phyloP scores from a whole-genome alignment of 305 asterid species.

The Solanum hybrid region DNA sequence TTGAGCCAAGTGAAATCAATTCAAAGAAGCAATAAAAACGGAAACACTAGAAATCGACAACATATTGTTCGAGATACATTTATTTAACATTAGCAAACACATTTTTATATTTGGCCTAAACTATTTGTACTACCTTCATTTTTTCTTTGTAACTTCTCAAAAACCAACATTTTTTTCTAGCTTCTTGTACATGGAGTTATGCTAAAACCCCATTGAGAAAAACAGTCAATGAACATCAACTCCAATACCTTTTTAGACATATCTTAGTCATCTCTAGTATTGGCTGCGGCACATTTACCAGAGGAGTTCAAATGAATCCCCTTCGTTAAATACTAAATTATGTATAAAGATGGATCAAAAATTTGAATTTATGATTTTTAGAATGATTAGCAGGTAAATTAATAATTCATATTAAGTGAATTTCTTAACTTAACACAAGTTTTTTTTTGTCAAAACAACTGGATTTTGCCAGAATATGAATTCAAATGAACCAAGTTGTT shows the following conservation, averaged over 20 bases:
- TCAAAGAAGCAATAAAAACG: not conserved
- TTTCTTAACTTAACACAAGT: not conserved
- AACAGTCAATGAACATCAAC: conserved; percentile 12
- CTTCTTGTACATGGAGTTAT: not conserved
- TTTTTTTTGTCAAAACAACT: not conserved
- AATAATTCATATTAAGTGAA: not conserved
- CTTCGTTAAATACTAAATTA: not conserved
- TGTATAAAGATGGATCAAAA: not conserved
- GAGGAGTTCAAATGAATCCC: not conserved
- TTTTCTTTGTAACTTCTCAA: not conserved
- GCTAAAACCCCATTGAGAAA: not conserved
- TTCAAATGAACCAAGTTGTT: not conserved
- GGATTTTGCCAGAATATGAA: not conserved
- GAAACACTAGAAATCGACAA: conserved; percentile 14
- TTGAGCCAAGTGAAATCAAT: conserved; percentile 27
- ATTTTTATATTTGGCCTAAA: not conserved
- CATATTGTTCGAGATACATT: not conserved
- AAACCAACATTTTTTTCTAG: not conserved
- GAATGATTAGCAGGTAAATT: not conserved
- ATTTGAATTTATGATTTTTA: not conserved
- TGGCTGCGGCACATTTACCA: not conserved
- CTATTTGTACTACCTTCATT: not conserved
- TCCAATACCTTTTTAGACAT: not conserved
- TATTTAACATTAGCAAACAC: not conserved
- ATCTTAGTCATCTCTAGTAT: not conserved